phyloP scores from a whole-genome alignment of 768 basidiomycete genomes.

The Filobasidium floriforme region DNA sequence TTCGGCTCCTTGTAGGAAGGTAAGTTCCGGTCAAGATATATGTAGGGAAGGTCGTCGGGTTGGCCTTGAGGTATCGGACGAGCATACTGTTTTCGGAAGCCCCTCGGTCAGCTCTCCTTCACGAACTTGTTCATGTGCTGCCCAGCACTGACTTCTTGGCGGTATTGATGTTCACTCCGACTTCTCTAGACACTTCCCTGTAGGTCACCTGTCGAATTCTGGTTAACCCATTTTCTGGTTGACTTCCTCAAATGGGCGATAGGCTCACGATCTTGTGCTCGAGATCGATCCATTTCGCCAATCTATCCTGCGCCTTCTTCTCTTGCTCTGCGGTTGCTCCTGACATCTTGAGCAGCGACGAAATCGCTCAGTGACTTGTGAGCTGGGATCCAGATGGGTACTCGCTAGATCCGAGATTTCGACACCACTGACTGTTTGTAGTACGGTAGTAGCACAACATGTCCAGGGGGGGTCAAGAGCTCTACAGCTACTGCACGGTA shows the following conservation, averaged over 20 bases:
- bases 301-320: not conserved
- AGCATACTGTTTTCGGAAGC: not conserved
- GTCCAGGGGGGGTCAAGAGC: too few relatives aligned
- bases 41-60: conserved; percentile 10
- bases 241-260: too few relatives aligned
- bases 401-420: too few relatives aligned
- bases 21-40: conserved; percentile 20
- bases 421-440: too few relatives aligned
- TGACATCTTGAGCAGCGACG: too few relatives aligned
- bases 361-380: too few relatives aligned
- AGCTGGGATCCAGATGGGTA: too few relatives aligned
- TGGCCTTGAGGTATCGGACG: not conserved
- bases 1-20: not conserved
- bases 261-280: conserved; percentile 14
- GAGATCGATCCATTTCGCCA: not conserved
- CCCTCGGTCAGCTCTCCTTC: too few relatives aligned
- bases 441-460: too few relatives aligned
- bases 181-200: conserved; percentile 14
- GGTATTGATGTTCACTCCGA: conserved; percentile 16
- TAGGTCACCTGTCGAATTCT: conserved; percentile 12
- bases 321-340: too few relatives aligned
- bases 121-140: not conserved
- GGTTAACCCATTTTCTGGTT: not conserved
- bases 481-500: too few relatives aligned
- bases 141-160: conserved; percentile 14